Evolutionary conservation across 805 yeast genomes (phyloP).

Genomic region (Candida gorgasii): DNA sequence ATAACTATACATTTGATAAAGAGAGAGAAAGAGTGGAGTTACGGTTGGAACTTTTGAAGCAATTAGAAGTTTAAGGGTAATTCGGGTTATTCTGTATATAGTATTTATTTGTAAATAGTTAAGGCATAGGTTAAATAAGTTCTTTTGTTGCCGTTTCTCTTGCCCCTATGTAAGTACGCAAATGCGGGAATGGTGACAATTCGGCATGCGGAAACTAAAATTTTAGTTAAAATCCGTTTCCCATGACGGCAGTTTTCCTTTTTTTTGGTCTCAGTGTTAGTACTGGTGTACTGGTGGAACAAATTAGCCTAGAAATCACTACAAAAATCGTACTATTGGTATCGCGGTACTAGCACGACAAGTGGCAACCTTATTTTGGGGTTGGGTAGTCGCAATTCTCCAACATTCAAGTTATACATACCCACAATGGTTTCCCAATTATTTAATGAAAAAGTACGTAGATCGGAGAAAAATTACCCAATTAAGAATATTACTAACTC

Average conservation of each 20-base stretch:
- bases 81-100: background rate
- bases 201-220: background rate
- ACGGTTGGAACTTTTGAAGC: conserved; percentile 37
- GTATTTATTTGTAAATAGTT: conserved; percentile 8
- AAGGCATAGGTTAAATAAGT: background rate
- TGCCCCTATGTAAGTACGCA: no score
- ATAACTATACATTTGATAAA: conserved; percentile 19
- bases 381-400: background rate
- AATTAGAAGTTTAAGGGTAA: conserved; percentile 23
- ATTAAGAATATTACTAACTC: conserved; percentile 13
- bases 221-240: no score
- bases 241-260: no score
- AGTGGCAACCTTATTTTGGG: background rate
- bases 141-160: background rate
- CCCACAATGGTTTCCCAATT: conserved; percentile 29
- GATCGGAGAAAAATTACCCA: background rate
- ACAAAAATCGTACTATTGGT: background rate
- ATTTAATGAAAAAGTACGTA: conserved; percentile 33
- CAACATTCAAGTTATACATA: background rate
- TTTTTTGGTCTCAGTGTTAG: no score
- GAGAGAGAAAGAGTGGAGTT: conserved; percentile 40
- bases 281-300: background rate
- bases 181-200: no score
- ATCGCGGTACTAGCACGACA: background rate
- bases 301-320: background rate